A percentile compares a stretch with the other conserved stretches of the same genome.
phyloP scores from a whole-genome alignment of 345 rosid genomes.

The Bruguiera sexangula region DNA sequence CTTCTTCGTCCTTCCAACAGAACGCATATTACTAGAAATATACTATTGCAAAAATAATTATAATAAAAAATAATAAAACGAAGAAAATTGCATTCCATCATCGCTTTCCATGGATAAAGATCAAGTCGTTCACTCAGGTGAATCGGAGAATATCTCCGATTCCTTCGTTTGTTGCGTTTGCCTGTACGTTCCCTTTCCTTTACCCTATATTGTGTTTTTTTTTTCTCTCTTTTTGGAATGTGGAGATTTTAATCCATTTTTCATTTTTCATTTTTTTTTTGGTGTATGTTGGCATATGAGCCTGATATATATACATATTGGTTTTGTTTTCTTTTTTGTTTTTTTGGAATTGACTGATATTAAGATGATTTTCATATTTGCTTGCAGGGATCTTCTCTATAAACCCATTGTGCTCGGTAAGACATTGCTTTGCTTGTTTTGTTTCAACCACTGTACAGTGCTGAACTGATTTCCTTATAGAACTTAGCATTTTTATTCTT shows the following conservation, averaged over 20 bases:
- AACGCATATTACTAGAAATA: too few species aligned
- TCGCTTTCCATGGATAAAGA: background rate
- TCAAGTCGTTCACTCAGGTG: background rate
- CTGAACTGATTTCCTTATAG: background rate
- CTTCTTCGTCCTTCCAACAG: too few species aligned
- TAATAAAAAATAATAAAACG: too few species aligned
- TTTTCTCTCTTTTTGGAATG: too few species aligned
- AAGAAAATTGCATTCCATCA: too few species aligned
- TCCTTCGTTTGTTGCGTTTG: slow-evolving; percentile 62
- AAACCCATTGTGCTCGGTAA: slow-evolving; percentile 80
- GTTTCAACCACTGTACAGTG: background rate
- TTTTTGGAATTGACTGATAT: background rate
- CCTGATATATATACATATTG: background rate
- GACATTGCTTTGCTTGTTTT: slow-evolving; percentile 12
- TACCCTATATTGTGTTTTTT: too few species aligned
- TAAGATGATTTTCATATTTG: slow-evolving; percentile 8
- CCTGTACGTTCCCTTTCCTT: slow-evolving; percentile 37
- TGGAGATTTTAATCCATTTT: too few species aligned
- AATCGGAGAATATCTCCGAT: slow-evolving; percentile 47
- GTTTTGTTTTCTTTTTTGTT: background rate
- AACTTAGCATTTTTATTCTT: background rate
- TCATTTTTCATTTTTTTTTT: too few species aligned
- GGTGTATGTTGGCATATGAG: background rate
- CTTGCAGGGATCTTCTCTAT: slow-evolving; percentile 80
- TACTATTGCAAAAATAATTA: too few species aligned